These are phyloP conservation scores for Lichtheimia hyalospora DNA, from an alignment of 371 early-diverging fungal genomes.

Conservation along the genomic window DNA sequence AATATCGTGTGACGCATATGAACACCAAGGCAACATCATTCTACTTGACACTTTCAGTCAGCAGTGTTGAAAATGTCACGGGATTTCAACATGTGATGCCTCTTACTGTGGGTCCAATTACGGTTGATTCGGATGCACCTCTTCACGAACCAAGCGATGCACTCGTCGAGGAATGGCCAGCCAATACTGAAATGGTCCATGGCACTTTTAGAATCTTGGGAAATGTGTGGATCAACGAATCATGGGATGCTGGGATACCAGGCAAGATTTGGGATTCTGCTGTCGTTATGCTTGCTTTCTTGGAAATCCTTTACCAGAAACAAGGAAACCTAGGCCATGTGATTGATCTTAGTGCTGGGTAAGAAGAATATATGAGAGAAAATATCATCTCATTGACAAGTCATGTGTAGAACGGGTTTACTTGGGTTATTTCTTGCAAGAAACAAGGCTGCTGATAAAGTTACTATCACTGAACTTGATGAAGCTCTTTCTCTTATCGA, in stretches of 20 bases:
- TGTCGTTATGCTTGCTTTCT: slow-evolving; percentile 45
- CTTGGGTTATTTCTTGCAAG: slow-evolving; percentile 52
- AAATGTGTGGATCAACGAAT: slow-evolving; percentile 49
- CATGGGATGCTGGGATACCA: slow-evolving; percentile 59
- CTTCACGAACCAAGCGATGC: not conserved
- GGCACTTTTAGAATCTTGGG: slow-evolving; percentile 38
- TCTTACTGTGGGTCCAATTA: slow-evolving; percentile 47
- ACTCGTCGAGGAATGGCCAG: slow-evolving; percentile 33
- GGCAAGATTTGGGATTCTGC: slow-evolving; percentile 73
- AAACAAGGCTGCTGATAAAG: slow-evolving; percentile 23
- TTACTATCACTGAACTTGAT: slow-evolving; percentile 55
- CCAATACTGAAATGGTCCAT: slow-evolving; percentile 26
- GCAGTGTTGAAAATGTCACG: not conserved
- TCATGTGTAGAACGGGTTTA: slow-evolving; percentile 48
- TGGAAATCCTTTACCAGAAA: slow-evolving; percentile 29
- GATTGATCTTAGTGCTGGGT: slow-evolving; percentile 62
- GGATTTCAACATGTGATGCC: slow-evolving; percentile 29
- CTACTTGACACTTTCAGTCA: slow-evolving; percentile 13
- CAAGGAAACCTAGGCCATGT: slow-evolving; percentile 32
- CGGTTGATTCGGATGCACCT: slow-evolving; percentile 3
- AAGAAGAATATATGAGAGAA: slow-evolving; percentile 8
- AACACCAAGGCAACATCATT: not conserved
- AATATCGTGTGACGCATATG: slow-evolving; percentile 31
- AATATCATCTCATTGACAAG: not conserved
- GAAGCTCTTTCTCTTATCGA: slow-evolving; percentile 51